These are phyloP conservation scores for Raphidocelis subcapitata DNA, from an alignment of 139 green algal species.

Conservation along the genomic window DNA sequence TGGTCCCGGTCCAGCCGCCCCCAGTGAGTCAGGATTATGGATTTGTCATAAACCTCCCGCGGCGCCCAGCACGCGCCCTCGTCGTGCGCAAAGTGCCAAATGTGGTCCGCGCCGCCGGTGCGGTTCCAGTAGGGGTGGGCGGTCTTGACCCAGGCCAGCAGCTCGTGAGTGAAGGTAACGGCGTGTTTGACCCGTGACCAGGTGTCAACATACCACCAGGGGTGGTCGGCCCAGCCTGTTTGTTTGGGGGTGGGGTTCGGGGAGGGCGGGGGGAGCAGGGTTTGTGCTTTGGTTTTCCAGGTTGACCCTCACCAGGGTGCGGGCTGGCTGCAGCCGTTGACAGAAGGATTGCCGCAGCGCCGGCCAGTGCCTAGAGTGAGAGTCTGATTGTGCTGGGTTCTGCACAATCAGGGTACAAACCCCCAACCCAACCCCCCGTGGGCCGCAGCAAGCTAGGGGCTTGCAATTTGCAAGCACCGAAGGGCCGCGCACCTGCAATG, in stretches of 20 bases:
- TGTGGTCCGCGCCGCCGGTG: slow-evolving; percentile 56
- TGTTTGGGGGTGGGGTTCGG: too few species aligned
- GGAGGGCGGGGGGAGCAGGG: too few species aligned
- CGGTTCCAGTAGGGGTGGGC: slow-evolving; percentile 46
- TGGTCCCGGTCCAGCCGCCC: slow-evolving; percentile 34
- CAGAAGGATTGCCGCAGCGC: too few species aligned
- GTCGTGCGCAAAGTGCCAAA: slow-evolving; percentile 60
- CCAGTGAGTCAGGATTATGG: slow-evolving; percentile 58
- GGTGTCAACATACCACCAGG: slow-evolving; percentile 23
- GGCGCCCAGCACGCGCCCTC: slow-evolving; percentile 59
- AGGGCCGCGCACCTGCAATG: not conserved
- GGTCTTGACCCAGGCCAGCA: slow-evolving; percentile 45
- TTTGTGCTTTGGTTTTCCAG: too few species aligned
- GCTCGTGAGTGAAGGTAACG: slow-evolving; percentile 37
- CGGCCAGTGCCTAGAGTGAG: too few species aligned
- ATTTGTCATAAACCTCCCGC: slow-evolving; percentile 33
- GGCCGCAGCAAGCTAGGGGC: too few species aligned
- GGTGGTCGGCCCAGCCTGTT: slow-evolving; percentile 16
- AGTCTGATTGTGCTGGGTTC: too few species aligned
- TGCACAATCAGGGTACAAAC: too few species aligned
- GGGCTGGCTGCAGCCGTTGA: too few species aligned
- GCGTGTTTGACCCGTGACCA: slow-evolving; percentile 36
- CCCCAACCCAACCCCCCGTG: too few species aligned
- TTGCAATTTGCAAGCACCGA: too few species aligned
- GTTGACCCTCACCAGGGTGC: too few species aligned